Base-by-base conservation (phyloP, 2,329 filamentous ascomycete genomes). In the Pseudogymnoascus sp. region DNA sequence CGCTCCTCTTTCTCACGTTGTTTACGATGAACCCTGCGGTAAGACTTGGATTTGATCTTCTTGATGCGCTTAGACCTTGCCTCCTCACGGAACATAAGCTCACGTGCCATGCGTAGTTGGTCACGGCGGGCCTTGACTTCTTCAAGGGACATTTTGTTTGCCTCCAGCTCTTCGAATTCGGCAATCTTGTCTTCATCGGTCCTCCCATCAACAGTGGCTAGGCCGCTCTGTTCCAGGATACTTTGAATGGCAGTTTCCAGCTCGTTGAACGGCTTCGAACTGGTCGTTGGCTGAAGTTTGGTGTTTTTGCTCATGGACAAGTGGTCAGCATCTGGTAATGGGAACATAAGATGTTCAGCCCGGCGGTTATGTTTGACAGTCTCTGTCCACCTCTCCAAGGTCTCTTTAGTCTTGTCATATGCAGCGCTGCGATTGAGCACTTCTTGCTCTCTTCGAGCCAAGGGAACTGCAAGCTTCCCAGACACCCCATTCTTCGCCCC, bases 41-140 rank as follows among this genome's bases (percentile, higher is more conserved):
- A 99, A 0, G 92, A 85, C 76, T 97, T 99, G 74, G 90, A 96
- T 82, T 99, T 99, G 79, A 99, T 99, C 80, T 98, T 98, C 79
- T 97, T 96, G 77, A 99, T 92, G 23, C 95, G 88, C 77, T 93
- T 96, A 6, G 92, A 85, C 64, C 92, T 89, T 48, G 92, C 88
- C 72, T 96, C 89, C 77, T 98, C 93, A 10, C 93, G 85, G 71
- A 96, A 96, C 68, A 93, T 83, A 6, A 96, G 78, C 71, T 98
- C 93, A 69, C 95, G 84, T 67, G 90, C 87, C 74, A 87, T 87
- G 11, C 95, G 87, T 64, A 93, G 83, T 72, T 93, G 86, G 60
- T 88, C 86, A 64, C 88, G 83, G 23, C 90, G 82, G 60, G 88
- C 88, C 73, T 88, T 84, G 25, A 91, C 85, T 70, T 92, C 89